Percentiles rank a stretch among this genome's conserved stretches.
phyloP scores from a whole-genome alignment of 305 asterid species.

The Lippia alba region DNA sequence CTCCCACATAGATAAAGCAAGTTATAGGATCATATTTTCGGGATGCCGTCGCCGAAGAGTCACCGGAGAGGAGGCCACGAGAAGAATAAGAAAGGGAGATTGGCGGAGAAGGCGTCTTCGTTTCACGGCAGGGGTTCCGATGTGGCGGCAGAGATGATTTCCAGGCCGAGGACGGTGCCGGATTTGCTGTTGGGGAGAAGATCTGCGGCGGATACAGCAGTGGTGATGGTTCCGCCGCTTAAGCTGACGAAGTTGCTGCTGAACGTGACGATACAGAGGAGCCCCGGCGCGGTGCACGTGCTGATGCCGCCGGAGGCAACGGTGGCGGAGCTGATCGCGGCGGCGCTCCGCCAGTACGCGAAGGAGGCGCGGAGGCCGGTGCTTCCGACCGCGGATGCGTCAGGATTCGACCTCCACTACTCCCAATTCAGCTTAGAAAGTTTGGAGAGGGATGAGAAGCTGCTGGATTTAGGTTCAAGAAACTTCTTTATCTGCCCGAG shows the following conservation, averaged over 20 bases:
- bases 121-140: conserved; percentile 40
- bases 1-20: neutral
- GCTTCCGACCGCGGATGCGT: conserved; percentile 43
- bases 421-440: conserved; percentile 91
- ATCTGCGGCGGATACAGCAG: conserved; percentile 24
- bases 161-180: conserved; percentile 56
- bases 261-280: conserved; percentile 82
- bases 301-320: conserved; percentile 71
- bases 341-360: conserved; percentile 65
- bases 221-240: conserved; percentile 34
- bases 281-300: conserved; percentile 72
- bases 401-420: conserved; percentile 77
- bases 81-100: conserved; percentile 47
- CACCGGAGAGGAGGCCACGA: conserved; percentile 45
- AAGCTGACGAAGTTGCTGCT: conserved; percentile 65
- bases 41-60: conserved; percentile 53
- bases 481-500: conserved; percentile 74
- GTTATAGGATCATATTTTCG: neutral
- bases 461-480: conserved; percentile 70
- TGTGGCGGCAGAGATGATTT: conserved; percentile 33
- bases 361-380: conserved; percentile 78
- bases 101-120: conserved; percentile 51
- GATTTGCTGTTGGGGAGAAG: conserved; percentile 38
- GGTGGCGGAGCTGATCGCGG: conserved; percentile 70
- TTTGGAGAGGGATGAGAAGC: conserved; percentile 67